These are phyloP conservation scores for Gillenia trifoliata DNA, from an alignment of 306 rosid species.

Conservation along the genomic window DNA sequence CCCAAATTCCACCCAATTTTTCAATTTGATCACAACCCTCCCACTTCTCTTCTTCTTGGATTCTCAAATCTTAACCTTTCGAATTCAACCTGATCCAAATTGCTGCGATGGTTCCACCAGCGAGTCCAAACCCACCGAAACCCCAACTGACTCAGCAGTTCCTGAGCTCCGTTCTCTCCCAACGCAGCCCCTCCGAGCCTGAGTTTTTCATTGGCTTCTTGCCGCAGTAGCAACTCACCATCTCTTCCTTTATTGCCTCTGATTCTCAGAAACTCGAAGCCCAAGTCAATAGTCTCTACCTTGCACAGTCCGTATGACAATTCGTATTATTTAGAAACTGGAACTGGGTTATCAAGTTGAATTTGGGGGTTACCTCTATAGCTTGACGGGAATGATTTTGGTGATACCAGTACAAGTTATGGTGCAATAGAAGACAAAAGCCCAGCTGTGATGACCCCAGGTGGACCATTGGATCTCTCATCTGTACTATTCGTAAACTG, in stretches of 20 bases:
- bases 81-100: too few species aligned
- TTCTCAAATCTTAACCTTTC: too few species aligned
- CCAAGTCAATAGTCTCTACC: slow-evolving; percentile 41
- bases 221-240: slow-evolving; percentile 22
- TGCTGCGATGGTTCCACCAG: too few species aligned
- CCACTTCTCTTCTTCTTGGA: too few species aligned
- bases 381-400: slow-evolving; percentile 42
- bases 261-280: slow-evolving; percentile 39
- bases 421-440: slow-evolving; percentile 60
- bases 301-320: slow-evolving; percentile 45
- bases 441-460: slow-evolving; percentile 96
- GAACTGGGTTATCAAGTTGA: slow-evolving; percentile 59
- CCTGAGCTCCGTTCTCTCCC: too few species aligned
- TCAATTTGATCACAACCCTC: too few species aligned
- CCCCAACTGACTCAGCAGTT: too few species aligned
- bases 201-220: slow-evolving; percentile 56
- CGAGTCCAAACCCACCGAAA: too few species aligned
- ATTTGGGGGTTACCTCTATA: slow-evolving; percentile 34
- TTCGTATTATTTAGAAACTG: slow-evolving; percentile 25
- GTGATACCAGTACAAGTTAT: slow-evolving; percentile 60
- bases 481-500: slow-evolving; percentile 85
- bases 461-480: slow-evolving; percentile 81
- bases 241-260: slow-evolving; percentile 24
- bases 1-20: too few species aligned
- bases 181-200: slow-evolving; percentile 35